A percentile compares a stretch with the other conserved stretches of the same genome.
These are phyloP conservation scores for Aspergillus tamarii DNA, from an alignment of 2,329 filamentous ascomycete species.

Conservation along the genomic window DNA sequence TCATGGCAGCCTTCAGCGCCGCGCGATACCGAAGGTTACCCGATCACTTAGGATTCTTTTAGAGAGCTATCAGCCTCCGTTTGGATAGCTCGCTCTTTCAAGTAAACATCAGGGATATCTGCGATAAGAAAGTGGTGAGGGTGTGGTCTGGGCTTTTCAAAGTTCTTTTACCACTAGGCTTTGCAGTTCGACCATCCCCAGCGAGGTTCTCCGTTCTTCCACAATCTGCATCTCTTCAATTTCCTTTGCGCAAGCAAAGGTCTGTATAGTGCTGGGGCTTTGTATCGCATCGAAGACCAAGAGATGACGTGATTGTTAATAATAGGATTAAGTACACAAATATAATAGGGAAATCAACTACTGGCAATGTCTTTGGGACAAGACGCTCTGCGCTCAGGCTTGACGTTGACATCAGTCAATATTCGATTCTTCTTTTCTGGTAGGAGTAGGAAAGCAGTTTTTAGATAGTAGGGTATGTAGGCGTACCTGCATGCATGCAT, in stretches of 20 bases:
- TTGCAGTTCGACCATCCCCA: conserved; percentile 7
- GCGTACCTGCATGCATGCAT: background rate
- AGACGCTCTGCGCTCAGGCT: background rate
- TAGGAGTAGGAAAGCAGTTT: background rate
- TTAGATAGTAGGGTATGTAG: background rate
- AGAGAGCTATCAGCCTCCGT: background rate
- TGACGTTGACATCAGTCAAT: background rate
- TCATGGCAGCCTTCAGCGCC: conserved; percentile 6
- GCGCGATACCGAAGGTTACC: background rate
- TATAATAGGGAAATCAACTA: conserved; percentile 1
- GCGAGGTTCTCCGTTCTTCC: conserved; percentile 10
- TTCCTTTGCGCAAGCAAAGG: background rate
- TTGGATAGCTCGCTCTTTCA: conserved; percentile 9
- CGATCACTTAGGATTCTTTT: conserved; percentile 5
- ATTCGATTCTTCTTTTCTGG: background rate
- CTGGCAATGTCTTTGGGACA: background rate
- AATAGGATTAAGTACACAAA: conserved; percentile 6
- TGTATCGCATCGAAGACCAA: background rate
- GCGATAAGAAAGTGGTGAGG: conserved; percentile 3
- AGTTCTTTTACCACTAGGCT: conserved; percentile 3
- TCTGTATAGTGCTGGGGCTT: conserved; percentile 3
- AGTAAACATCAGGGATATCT: conserved; percentile 5
- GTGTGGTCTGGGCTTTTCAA: conserved; percentile 2
- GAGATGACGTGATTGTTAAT: conserved; percentile 5
- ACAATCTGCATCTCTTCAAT: conserved; percentile 6